Evolutionary conservation across 148 eudicot genomes (phyloP), one percentile per base, ranked within the genome.

Genomic region (Heliosperma pusillum): DNA sequence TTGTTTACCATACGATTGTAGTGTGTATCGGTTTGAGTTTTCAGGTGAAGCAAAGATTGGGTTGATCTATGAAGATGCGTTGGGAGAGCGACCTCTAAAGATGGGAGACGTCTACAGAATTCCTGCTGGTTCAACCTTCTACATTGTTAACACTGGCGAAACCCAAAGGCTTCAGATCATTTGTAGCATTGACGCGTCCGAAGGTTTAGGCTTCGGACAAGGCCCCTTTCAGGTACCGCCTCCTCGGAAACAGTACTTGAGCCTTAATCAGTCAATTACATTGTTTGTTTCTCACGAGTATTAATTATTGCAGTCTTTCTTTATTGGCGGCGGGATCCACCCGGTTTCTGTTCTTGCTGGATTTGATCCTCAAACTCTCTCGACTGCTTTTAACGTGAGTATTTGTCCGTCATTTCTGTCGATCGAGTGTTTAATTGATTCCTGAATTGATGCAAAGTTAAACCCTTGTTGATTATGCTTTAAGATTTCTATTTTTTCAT

Each of bases 11-110:
- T 33, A 33, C 5, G 2, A 33, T 33, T 33, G 40, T 33, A 5
- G 6, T 33, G 40, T 5, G 40, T 33, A 33, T 33, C 40, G 5
- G 40, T 1, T 33, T 59, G 16, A 11, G 17, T 24, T 27, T 26
- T 26, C 81, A 94, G 98, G 98, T 29, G 97, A 89, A 71, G 98
- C 96, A 2, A 84, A 79, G 74, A 40, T 94, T n/a, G 98, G 97
- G 16, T 74, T 84, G 59, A 94, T 94, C n/a, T 85, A 83, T 66
- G 82, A 89, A 16, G 93, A 90, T 60, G 83, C 87, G 24, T 30
- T 89, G 7, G 93, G 72, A 56, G 97, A 89, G 65, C 80, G 78
- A 76, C 20, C 19, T n/a, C 53, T 94, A 72, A 86, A 74, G 78
- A 69, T 75, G 5, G 98, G 98, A 75, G 98, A 94, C 79, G 82